A percentile compares a stretch with the other conserved stretches of the same genome.
These are phyloP conservation scores for Pouteria campechiana DNA, from an alignment of 179 eudicot genomes.

Conservation along the genomic window DNA sequence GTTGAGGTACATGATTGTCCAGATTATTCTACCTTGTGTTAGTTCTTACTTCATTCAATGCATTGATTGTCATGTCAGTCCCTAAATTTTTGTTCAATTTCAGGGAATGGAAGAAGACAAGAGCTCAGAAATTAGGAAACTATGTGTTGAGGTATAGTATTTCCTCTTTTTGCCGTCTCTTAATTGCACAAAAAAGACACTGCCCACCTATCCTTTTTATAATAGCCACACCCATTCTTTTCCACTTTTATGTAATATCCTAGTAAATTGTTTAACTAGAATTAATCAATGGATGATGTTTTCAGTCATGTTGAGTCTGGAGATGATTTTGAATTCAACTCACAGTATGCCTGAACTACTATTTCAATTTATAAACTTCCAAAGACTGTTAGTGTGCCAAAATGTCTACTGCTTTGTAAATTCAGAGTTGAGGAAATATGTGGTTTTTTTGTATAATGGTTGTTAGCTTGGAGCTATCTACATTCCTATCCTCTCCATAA, in stretches of 20 bases:
- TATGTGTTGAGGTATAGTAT: constrained; percentile 72
- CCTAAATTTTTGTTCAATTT: constrained; percentile 6
- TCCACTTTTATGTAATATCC: neutral
- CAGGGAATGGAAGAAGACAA: constrained; percentile 96
- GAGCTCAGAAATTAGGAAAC: constrained; percentile 79
- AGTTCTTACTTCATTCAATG: neutral
- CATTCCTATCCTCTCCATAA: too few species aligned
- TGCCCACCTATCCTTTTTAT: neutral
- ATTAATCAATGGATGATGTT: neutral
- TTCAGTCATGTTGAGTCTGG: neutral
- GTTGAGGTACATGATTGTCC: constrained; percentile 44
- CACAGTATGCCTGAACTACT: too few species aligned
- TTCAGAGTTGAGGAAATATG: neutral
- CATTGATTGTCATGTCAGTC: constrained; percentile 5
- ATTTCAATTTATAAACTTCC: too few species aligned
- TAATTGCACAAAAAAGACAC: neutral
- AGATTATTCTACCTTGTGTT: neutral
- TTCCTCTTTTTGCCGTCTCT: constrained; percentile 1
- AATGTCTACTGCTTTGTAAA: neutral
- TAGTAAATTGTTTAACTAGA: neutral
- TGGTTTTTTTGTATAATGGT: neutral
- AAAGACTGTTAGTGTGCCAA: too few species aligned
- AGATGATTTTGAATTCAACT: neutral
- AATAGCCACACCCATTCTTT: neutral
- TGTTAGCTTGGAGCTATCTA: too few species aligned